Percentiles rank a stretch among this genome's conserved stretches.
These are phyloP conservation scores for Ensete ventricosum DNA, from an alignment of 176 grass and related monocot genomes.

Conservation along the genomic window DNA sequence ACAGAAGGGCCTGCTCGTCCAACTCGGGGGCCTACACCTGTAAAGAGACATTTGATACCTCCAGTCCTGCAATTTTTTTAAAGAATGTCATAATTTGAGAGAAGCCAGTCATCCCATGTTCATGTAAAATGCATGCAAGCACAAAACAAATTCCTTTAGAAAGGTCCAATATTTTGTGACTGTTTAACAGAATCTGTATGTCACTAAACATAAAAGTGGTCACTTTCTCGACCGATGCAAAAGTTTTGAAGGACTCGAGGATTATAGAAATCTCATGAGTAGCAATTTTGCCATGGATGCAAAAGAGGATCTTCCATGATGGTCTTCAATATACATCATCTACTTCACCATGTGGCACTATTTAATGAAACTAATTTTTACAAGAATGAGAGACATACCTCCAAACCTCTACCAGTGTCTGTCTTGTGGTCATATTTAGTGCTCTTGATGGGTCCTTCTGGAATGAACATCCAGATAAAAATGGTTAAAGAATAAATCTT, in stretches of 20 bases:
- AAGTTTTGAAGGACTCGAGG: background rate
- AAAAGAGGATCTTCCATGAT: background rate
- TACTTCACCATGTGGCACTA: background rate
- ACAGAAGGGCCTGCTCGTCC: slow-evolving; percentile 90
- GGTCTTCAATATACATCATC: background rate
- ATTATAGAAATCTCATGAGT: background rate
- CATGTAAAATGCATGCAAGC: background rate
- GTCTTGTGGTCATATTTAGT: slow-evolving; percentile 82
- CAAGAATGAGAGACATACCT: slow-evolving; percentile 31
- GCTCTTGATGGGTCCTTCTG: slow-evolving; percentile 83
- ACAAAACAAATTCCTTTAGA: too few relatives aligned
- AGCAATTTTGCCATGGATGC: background rate
- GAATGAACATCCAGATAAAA: slow-evolving; percentile 10
- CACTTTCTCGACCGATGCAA: too few relatives aligned
- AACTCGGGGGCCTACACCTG: slow-evolving; percentile 70
- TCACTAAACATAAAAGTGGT: too few relatives aligned
- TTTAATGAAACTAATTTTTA: background rate
- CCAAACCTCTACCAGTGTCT: slow-evolving; percentile 80
- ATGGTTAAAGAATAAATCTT: background rate
- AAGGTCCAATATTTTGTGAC: too few relatives aligned
- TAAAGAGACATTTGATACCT: slow-evolving; percentile 71
- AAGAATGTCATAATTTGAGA: background rate
- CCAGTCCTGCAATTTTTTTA: slow-evolving; percentile 35
- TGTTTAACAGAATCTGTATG: too few relatives aligned
- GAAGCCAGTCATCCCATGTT: background rate